Evolutionary conservation across 2,329 filamentous ascomycete genomes (phyloP), one percentile per base, ranked within the genome.

Genomic region (Pyricularia sp.): DNA sequence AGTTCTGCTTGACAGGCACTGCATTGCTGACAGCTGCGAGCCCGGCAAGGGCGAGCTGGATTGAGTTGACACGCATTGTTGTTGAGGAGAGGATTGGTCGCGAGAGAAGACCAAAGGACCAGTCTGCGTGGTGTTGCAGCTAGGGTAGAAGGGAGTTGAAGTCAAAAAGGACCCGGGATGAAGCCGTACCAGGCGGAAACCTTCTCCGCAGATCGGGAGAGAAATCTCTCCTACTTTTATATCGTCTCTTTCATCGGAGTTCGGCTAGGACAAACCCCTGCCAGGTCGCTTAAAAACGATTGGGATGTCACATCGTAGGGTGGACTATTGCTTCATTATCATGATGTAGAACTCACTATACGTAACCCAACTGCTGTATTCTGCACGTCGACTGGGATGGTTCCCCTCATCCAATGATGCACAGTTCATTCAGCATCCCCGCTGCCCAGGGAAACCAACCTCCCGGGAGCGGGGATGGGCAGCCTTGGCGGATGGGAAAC

Each of bases 31-130:
- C 24, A 53, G 62, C 62, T 26, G n/a, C 26, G 13, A 63, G 62
- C 26, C 62, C 62, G 35, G 62, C 62, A 26, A 63, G 35, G 40
- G 62, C 62, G 10, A 63, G 26, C 35, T 55, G 62, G n/a, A 53
- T 12, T 6, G 62, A 53, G 40, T 53, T 63, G 35, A 31, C 40
- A 28, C 62, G 31, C 62, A 63, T 63, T 12, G 22, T 62, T 26
- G 22, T 31, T 59, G 55, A 30, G n/a, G 22, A 28, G 13, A 59
- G 24, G 53, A 28, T 26, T 26, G 24, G 26, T 19, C 55, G 28
- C 13, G 8, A 30, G 28, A 28, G 55, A 16, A 26, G 24, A 26
- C 22, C 53, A 28, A 24, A 9, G 10, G 53, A 57, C n/a, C 40
- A 26, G 13, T 57, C 53, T 26, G 53, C 53, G 53, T 16, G 55